Conservation (phyloP, 73 alveolate genomes). For the Paramecium primaurelia region DNA sequence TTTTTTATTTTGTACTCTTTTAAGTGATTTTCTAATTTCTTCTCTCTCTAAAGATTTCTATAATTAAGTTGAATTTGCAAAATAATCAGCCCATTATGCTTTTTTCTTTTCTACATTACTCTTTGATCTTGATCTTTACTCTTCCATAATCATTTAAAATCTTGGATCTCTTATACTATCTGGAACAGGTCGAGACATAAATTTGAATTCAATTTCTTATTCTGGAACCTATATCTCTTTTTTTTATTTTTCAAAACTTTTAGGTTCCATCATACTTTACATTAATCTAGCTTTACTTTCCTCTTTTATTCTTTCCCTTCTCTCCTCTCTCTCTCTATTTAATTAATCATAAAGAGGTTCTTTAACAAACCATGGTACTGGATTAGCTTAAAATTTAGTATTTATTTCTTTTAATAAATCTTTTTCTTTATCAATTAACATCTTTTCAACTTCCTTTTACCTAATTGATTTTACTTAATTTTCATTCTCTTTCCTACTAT, state of each 20-base stretch:
- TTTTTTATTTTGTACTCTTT: background rate
- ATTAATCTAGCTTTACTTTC: conserved; percentile 6
- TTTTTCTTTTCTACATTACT: background rate
- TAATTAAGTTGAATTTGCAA: background rate
- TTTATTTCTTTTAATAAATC: background rate
- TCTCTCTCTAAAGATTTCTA: background rate
- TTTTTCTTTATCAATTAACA: background rate
- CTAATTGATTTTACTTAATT: background rate
- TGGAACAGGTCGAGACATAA: background rate
- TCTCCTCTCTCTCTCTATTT: conserved; percentile 31
- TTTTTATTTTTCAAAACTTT: background rate
- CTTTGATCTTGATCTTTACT: background rate
- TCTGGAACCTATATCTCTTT: background rate
- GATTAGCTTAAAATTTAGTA: background rate
- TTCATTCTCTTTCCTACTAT: background rate
- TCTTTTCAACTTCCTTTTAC: conserved; percentile 17
- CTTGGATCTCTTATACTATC: background rate
- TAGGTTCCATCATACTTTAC: conserved; percentile 38
- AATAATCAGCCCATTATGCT: conserved; percentile 24
- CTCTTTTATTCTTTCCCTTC: conserved; percentile 32
- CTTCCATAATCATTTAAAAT: background rate
- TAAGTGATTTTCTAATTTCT: background rate
- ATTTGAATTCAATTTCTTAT: background rate
- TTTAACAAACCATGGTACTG: conserved; percentile 42
- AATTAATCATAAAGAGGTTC: conserved; percentile 31